Conservation (phyloP, 1,284 basidiomycete species). For the Melampsora americana region DNA sequence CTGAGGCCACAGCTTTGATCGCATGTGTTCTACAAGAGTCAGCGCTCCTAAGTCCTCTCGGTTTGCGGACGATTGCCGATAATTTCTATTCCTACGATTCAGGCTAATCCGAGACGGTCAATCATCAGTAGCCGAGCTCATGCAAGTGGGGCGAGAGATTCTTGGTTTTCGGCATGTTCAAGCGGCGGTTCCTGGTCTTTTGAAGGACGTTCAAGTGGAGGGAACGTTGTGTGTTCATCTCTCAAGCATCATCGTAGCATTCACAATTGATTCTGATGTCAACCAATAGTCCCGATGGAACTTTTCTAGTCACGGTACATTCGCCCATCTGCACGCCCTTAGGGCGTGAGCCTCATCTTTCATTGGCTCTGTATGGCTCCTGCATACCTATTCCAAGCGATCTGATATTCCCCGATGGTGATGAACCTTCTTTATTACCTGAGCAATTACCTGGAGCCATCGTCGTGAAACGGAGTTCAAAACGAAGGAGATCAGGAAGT, state of each 20-base stretch:
- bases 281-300: no score
- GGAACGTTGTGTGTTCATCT: constrained; percentile 65
- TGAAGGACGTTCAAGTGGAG: constrained; percentile 81
- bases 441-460: constrained; percentile 65
- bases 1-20: constrained; percentile 86
- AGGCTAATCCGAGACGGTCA: constrained; percentile 65
- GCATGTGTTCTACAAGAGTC: constrained; percentile 84
- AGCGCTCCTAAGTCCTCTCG: not conserved
- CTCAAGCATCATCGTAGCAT: not conserved
- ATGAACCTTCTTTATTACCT: constrained; percentile 12
- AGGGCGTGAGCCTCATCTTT: no score
- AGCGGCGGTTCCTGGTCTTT: constrained; percentile 58
- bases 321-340: no score
- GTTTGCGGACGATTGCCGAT: no score
- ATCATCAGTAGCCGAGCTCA: constrained; percentile 81
- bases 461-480: constrained; percentile 41
- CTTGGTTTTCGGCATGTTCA: constrained; percentile 86
- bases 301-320: no score
- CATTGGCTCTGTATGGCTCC: no score
- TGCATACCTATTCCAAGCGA: constrained; percentile 77
- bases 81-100: not conserved
- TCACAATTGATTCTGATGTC: not conserved
- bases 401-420: constrained; percentile 56
- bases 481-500: no score
- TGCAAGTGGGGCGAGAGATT: constrained; percentile 84